Conservation (phyloP, 2,329 filamentous ascomycete species). For the Malbranchea zuffiana region DNA sequence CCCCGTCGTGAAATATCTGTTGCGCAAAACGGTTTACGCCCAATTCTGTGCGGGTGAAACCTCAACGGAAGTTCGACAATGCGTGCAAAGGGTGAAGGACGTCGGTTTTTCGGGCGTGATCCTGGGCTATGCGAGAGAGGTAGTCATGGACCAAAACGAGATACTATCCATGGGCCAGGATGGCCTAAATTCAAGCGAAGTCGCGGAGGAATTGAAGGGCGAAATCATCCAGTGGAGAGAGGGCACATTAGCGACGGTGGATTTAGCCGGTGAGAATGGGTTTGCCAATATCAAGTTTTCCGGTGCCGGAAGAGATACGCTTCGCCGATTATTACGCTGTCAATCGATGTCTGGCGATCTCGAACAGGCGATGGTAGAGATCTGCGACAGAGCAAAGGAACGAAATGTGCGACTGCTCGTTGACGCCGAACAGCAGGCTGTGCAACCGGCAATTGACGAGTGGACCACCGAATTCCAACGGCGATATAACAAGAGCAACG, state of each 20-base stretch:
- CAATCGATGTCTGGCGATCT: conserved; percentile 54
- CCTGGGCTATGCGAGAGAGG: conserved; percentile 71
- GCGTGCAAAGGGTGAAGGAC: conserved; percentile 53
- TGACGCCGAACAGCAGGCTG: conserved; percentile 69
- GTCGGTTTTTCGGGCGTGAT: conserved; percentile 79
- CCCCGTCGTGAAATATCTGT: conserved; percentile 53
- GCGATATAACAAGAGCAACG: conserved; percentile 54
- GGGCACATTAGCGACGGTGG: conserved; percentile 63
- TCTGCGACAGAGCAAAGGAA: conserved; percentile 60
- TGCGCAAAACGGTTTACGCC: conserved; percentile 77
- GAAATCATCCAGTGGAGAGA: conserved; percentile 51
- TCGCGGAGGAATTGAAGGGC: conserved; percentile 15
- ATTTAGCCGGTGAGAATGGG: conserved; percentile 37
- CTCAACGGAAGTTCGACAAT: conserved; percentile 53
- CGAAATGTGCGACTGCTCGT: conserved; percentile 65
- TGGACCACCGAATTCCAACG: conserved; percentile 68
- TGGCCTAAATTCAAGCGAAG: conserved; percentile 5
- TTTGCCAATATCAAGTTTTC: conserved; percentile 66
- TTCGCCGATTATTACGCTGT: conserved; percentile 54
- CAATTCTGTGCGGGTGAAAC: conserved; percentile 86
- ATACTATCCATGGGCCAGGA: conserved; percentile 8
- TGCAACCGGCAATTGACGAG: conserved; percentile 68
- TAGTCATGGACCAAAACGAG: conserved; percentile 51
- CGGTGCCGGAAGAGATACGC: conserved; percentile 66
- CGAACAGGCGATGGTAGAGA: conserved; percentile 56